phyloP scores from a whole-genome alignment of 805 yeast genomes.

The Metschnikowia lochheadii region DNA sequence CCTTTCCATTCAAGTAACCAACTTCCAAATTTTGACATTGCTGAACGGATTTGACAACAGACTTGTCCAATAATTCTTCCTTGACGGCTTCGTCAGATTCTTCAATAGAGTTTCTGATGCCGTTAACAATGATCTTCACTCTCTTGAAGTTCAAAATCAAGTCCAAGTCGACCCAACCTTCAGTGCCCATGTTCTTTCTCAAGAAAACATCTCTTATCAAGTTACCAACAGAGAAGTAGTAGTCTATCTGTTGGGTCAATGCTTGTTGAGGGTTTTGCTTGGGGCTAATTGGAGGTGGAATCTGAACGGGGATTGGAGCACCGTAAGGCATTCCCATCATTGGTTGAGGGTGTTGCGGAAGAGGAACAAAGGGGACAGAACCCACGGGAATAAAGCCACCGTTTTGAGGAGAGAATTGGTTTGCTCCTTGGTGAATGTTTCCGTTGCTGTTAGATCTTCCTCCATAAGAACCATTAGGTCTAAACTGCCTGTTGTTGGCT shows the following conservation, averaged over 20 bases:
- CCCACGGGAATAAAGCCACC: conserved; percentile 21
- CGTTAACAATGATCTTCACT: conserved; percentile 52
- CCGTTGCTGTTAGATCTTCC: conserved; percentile 20
- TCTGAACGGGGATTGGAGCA: conserved; percentile 22
- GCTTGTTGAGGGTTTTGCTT: conserved; percentile 44
- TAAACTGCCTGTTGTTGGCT: conserved; percentile 26
- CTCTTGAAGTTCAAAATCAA: conserved; percentile 71
- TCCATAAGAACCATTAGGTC: conserved; percentile 16
- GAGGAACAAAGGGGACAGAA: conserved; percentile 15
- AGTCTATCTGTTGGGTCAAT: conserved; percentile 66
- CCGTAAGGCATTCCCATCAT: conserved; percentile 18
- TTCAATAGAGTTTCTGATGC: conserved; percentile 33
- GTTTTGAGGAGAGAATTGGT: conserved; percentile 11
- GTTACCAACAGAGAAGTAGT: conserved; percentile 87
- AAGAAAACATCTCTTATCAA: conserved; percentile 78
- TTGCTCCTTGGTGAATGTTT: conserved; percentile 13
- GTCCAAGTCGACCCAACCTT: conserved; percentile 66
- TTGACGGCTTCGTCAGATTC: conserved; percentile 17
- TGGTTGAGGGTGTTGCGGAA: conserved; percentile 26
- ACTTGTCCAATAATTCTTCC: conserved; percentile 22
- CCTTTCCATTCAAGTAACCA: conserved; percentile 33
- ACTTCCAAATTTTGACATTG: conserved; percentile 51
- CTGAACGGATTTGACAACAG: conserved; percentile 51
- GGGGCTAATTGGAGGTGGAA: conserved; percentile 46
- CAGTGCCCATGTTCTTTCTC: conserved; percentile 67